Conservation (phyloP, 2,329 filamentous ascomycete genomes). For the Clarireedia sp. region DNA sequence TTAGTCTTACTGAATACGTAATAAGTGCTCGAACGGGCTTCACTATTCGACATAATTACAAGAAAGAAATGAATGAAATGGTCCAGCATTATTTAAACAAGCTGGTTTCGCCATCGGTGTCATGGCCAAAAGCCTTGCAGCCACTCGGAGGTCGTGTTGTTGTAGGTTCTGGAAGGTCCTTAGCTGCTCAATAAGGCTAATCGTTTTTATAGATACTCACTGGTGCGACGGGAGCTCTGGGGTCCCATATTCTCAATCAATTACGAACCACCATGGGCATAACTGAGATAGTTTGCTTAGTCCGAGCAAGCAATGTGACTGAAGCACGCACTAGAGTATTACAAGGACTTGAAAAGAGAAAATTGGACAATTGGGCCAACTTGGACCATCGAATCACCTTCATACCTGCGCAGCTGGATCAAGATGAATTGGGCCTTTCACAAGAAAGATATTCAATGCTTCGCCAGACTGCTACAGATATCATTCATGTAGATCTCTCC, state of each 20-base stretch:
- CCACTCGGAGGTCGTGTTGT: neutral
- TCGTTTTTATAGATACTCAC: slow-evolving; percentile 33
- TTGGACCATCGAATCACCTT: slow-evolving; percentile 8
- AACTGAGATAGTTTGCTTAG: slow-evolving; percentile 35
- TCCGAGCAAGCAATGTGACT: slow-evolving; percentile 38
- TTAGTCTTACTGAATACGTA: slow-evolving; percentile 1
- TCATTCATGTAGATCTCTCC: slow-evolving; percentile 44
- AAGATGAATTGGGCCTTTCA: slow-evolving; percentile 40
- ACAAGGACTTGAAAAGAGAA: slow-evolving; percentile 34
- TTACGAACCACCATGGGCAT: slow-evolving; percentile 28
- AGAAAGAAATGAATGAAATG: neutral
- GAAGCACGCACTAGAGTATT: slow-evolving; percentile 38
- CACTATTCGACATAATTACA: neutral
- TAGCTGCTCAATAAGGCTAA: neutral
- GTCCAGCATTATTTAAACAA: neutral
- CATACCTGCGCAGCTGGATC: slow-evolving; percentile 39
- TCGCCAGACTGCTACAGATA: slow-evolving; percentile 31
- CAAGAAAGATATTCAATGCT: slow-evolving; percentile 30
- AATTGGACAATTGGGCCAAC: neutral
- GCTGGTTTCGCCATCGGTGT: neutral
- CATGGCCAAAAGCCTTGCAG: too few relatives aligned
- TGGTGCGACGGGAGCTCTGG: slow-evolving; percentile 43
- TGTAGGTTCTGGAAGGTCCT: neutral
- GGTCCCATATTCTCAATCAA: slow-evolving; percentile 39
- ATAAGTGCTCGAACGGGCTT: neutral